phyloP scores from a whole-genome alignment of 75 land plant species.

The Pseudotsuga menziesii region DNA sequence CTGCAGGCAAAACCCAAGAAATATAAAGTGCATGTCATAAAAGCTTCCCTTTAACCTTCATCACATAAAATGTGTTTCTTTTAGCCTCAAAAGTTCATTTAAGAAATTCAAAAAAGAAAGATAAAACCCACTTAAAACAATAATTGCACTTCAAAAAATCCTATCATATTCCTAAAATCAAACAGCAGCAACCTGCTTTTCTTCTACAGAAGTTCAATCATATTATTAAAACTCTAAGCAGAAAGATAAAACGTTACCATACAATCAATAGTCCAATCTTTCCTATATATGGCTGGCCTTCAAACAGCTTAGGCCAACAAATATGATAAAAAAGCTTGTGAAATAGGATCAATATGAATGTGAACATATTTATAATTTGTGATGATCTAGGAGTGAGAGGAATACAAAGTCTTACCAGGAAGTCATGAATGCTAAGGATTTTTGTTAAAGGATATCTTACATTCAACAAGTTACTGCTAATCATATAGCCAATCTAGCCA shows the following conservation, averaged over 20 bases:
- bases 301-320: no score
- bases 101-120: not conserved
- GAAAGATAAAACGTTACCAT: not conserved
- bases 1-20: slow-evolving; percentile 12
- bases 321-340: no score
- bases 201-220: not conserved
- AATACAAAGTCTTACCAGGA: no score
- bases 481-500: no score
- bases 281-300: no score
- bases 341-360: no score
- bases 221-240: not conserved
- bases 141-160: not conserved
- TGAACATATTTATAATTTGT: no score
- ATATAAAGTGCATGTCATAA: not conserved
- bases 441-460: no score
- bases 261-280: no score
- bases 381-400: no score
- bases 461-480: no score
- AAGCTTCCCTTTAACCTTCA: slow-evolving; percentile 1
- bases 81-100: not conserved
- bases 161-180: not conserved
- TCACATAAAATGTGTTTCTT: not conserved
- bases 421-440: no score
- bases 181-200: not conserved
- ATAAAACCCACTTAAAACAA: not conserved